Base-by-base conservation (phyloP, 1,284 basidiomycete genomes). In the Ganoderma meredithae region DNA sequence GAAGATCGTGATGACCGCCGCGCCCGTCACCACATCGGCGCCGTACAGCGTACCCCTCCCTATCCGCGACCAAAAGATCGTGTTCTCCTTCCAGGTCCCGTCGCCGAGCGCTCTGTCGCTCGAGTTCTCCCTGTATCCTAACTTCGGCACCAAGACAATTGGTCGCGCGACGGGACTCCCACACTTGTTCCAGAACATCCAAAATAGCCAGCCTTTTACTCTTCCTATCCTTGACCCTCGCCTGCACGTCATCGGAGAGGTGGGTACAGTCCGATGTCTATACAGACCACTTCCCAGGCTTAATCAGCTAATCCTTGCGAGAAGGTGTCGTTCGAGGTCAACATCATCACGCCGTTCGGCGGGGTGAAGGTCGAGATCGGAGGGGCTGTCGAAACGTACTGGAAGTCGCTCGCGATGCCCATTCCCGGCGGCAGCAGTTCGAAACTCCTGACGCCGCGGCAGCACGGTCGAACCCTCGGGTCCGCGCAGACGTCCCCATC, bases 121-220 rank as follows among this genome's bases (percentile, higher is more conserved):
- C 73, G 95, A 99, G 79, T 95, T 99, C 78, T 98, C 97, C 49
- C 84, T 99, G 33, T 98, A 97, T 83, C 98, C 98, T 9, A 98
- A 95, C 70, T 99, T 99, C 80, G 98, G 98, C n/a, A 97, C 95
- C 40, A 97, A 96, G 81, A 95, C 97, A 43, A 95, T 99, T 71
- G 98, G 97, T 36, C 91, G 97, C 71, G 97, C 96, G 19, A 90
- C 97, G 56, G 94, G 95, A 31, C 84, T 97, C 40, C 92, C 97
- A 3, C 89, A 89, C 2, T 85, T 93, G 61, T 94, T 97, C 76
- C 78, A 81, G 55, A 81, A 87, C 64, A 83, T 90, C 22, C 83
- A 85, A 59, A 87, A 88, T 64, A 85, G 82, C 70, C 83, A 85
- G 64, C 79, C 81, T 2, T 91, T 94, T 73, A 88, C 89, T 17